Conservation (phyloP, 768 basidiomycete genomes). For the Tylopilus plumbeoviolaceoides region DNA sequence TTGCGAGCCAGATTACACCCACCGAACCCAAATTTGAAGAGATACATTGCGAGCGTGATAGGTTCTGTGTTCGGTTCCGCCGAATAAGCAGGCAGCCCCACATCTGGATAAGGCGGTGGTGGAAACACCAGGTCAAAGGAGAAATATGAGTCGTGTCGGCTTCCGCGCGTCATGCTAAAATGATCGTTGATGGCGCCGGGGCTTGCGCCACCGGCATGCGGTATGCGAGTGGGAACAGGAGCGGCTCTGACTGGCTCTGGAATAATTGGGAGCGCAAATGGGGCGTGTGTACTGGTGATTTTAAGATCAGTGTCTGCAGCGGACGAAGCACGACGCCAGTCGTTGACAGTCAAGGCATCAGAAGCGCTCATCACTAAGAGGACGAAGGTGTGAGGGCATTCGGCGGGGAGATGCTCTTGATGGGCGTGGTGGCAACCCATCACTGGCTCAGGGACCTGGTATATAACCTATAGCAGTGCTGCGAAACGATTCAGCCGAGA, state of each 20-base stretch:
- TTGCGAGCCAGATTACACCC: slow-evolving; percentile 19
- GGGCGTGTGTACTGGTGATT: background rate
- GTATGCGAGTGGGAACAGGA: slow-evolving; percentile 5
- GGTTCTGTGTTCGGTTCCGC: slow-evolving; percentile 31
- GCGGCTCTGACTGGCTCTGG: slow-evolving; percentile 6
- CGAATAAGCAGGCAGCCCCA: slow-evolving; percentile 34
- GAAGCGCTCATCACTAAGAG: too few relatives aligned
- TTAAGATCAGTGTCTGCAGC: background rate
- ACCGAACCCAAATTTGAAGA: slow-evolving; percentile 51
- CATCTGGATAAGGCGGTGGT: slow-evolving; percentile 31
- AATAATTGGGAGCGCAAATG: slow-evolving; percentile 4
- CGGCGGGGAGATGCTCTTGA: too few relatives aligned
- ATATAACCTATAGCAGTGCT: too few relatives aligned
- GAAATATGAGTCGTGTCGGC: slow-evolving; percentile 26
- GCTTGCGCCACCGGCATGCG: background rate
- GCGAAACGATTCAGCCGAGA: too few relatives aligned
- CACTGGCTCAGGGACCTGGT: too few relatives aligned
- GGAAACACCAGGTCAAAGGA: slow-evolving; percentile 2
- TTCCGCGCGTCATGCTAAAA: slow-evolving; percentile 30
- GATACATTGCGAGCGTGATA: slow-evolving; percentile 41
- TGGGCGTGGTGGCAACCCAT: too few relatives aligned
- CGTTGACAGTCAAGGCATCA: too few relatives aligned
- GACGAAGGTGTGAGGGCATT: too few relatives aligned
- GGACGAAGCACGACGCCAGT: too few relatives aligned
- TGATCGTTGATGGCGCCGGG: slow-evolving; percentile 23